Conservation (phyloP, 1,284 basidiomycete species). For the Xanthoconium separans region DNA sequence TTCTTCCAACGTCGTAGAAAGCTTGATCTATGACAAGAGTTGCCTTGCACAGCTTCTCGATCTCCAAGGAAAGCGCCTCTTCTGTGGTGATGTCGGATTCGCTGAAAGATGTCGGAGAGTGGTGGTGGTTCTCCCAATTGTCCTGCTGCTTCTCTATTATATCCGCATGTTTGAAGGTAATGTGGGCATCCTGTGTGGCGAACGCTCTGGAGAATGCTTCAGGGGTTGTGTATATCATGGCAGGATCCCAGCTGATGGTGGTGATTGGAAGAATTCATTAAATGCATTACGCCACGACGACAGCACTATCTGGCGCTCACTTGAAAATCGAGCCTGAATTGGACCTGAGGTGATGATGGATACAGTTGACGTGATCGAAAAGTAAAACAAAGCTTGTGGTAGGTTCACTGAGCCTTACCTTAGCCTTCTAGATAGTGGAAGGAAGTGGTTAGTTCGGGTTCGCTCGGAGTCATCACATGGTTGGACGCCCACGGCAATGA, state of each 20-base stretch:
- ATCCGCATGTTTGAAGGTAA: conserved; percentile 5
- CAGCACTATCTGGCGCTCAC: background rate
- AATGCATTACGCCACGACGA: background rate
- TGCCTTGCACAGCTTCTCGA: conserved; percentile 13
- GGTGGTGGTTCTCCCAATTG: background rate
- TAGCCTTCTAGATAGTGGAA: no score
- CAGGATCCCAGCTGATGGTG: background rate
- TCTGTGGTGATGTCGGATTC: conserved; percentile 9
- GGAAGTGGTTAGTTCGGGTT: no score
- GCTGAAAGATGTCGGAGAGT: no score
- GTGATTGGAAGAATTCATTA: background rate
- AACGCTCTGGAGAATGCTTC: background rate
- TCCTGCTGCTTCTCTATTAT: conserved; percentile 9
- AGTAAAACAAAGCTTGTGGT: no score
- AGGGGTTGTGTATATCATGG: conserved; percentile 7
- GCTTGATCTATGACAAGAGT: conserved; percentile 20
- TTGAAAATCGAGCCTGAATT: no score
- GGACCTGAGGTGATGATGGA: no score
- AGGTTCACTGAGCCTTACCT: no score
- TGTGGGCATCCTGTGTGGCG: background rate
- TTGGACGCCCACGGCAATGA: no score
- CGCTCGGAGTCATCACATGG: background rate
- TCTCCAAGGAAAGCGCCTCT: conserved; percentile 16
- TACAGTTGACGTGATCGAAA: no score
- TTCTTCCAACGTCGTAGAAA: conserved; percentile 13